Conservation (phyloP, 495 filamentous ascomycete species). For the Xylaria curta region DNA sequence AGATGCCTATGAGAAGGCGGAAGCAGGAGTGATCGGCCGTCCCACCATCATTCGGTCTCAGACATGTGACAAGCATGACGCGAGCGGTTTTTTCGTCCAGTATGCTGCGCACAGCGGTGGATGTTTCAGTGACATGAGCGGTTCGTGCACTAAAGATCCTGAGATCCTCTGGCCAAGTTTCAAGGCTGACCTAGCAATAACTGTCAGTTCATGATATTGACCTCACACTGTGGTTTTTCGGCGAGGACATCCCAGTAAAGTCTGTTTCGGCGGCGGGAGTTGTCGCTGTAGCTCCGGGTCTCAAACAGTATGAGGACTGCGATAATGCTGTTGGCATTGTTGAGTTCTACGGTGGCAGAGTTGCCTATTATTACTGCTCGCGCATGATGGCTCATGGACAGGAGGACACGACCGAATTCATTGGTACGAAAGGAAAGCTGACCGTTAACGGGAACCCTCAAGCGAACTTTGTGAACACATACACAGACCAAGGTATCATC, state of each 20-base stretch:
- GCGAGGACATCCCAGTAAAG: conserved; percentile 53
- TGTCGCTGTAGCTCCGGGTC: conserved; percentile 63
- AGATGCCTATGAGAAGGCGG: conserved; percentile 55
- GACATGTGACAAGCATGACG: conserved; percentile 64
- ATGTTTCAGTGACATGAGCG: conserved; percentile 56
- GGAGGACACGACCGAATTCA: conserved; percentile 68
- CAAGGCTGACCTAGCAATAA: background rate
- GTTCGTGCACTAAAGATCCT: background rate
- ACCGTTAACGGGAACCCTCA: conserved; percentile 62
- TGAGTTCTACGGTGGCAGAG: conserved; percentile 66
- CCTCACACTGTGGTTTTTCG: conserved; percentile 64
- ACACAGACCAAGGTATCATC: conserved; percentile 54
- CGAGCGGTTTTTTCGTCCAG: conserved; percentile 61
- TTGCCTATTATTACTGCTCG: conserved; percentile 65
- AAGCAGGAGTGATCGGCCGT: conserved; percentile 55
- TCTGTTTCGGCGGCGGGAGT: conserved; percentile 59
- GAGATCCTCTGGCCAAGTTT: background rate
- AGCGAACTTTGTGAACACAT: conserved; percentile 59
- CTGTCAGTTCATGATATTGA: conserved; percentile 66
- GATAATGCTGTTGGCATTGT: conserved; percentile 70
- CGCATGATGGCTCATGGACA: conserved; percentile 71
- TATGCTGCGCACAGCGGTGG: conserved; percentile 63
- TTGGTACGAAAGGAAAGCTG: conserved; percentile 66
- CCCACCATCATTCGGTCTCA: conserved; percentile 62
- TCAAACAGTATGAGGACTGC: conserved; percentile 62